phyloP scores from a whole-genome alignment of 2,329 filamentous ascomycete genomes.

The Cladophialophora bantiana region DNA sequence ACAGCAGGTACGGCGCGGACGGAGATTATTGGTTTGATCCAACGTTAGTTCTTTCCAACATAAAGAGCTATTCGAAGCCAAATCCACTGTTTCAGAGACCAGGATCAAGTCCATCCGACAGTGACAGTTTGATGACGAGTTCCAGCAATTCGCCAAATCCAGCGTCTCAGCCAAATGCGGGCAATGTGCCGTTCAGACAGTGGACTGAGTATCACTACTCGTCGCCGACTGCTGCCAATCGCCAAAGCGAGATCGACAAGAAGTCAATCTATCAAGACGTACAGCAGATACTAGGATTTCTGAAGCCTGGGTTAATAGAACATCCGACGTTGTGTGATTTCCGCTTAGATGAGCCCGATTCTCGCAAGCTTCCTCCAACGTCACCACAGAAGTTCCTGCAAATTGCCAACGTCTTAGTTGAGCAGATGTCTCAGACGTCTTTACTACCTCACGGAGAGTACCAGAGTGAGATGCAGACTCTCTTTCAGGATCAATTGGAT shows the following conservation, averaged over 20 bases:
- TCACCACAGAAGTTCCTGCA: slow-evolving; percentile 18
- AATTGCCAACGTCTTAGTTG: slow-evolving; percentile 36
- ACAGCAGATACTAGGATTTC: slow-evolving; percentile 24
- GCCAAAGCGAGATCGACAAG: slow-evolving; percentile 22
- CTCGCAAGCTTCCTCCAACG: neutral
- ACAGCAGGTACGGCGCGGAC: slow-evolving; percentile 60
- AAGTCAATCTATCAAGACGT: slow-evolving; percentile 22
- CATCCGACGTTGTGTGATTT: slow-evolving; percentile 22
- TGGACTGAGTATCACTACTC: slow-evolving; percentile 33
- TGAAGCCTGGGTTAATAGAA: slow-evolving; percentile 21
- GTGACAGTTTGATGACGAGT: slow-evolving; percentile 24
- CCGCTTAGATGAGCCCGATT: neutral
- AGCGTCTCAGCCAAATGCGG: neutral
- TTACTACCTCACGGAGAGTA: slow-evolving; percentile 36
- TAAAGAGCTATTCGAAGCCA: neutral
- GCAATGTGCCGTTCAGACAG: slow-evolving; percentile 13
- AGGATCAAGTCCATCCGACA: slow-evolving; percentile 27
- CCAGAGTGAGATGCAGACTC: neutral
- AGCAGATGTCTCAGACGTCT: slow-evolving; percentile 52
- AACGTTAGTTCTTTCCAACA: slow-evolving; percentile 4
- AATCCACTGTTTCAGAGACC: slow-evolving; percentile 19
- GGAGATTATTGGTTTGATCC: slow-evolving; percentile 38
- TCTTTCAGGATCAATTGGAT: slow-evolving; percentile 49
- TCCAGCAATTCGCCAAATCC: slow-evolving; percentile 2
- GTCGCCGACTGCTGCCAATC: slow-evolving; percentile 12